phyloP scores from a whole-genome alignment of 805 yeast genomes.

The Pichia exigua region DNA sequence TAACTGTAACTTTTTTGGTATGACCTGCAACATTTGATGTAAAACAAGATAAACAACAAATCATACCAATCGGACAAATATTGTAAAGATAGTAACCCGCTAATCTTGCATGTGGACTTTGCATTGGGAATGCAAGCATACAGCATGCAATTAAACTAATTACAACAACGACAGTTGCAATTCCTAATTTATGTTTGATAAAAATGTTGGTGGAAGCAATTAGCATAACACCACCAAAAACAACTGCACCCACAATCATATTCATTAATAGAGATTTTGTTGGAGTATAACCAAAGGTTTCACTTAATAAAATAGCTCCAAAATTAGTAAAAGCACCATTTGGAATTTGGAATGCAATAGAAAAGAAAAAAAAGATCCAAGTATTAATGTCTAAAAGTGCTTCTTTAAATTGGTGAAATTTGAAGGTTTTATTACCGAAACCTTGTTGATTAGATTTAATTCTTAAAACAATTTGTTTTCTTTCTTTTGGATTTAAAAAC shows the following conservation, averaged over 20 bases:
- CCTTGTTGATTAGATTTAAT: conserved; percentile 27
- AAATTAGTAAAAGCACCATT: conserved; percentile 11
- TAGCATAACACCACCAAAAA: conserved; percentile 22
- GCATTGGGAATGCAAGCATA: conserved; percentile 7
- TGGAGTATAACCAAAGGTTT: conserved; percentile 9
- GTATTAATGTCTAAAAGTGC: conserved; percentile 36
- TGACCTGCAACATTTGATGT: conserved; percentile 36
- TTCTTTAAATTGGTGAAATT: conserved; percentile 37
- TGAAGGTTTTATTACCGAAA: conserved; percentile 35
- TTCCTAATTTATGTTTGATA: neutral
- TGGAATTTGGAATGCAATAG: conserved; percentile 23
- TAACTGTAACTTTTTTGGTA: conserved; percentile 41
- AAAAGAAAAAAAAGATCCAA: conserved; percentile 27
- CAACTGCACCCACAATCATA: conserved; percentile 32
- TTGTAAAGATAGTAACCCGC: conserved; percentile 7
- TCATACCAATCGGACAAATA: conserved; percentile 16
- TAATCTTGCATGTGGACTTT: conserved; percentile 3
- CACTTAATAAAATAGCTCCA: conserved; percentile 6
- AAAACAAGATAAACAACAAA: conserved; percentile 17
- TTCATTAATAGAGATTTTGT: conserved; percentile 15
- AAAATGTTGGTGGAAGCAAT: neutral
- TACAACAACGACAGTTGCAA: conserved; percentile 1
- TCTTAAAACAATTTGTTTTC: conserved; percentile 34
- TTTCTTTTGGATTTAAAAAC: conserved; percentile 32
- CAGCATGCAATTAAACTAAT: conserved; percentile 3